Base-by-base conservation (phyloP, 371 early-diverging fungal species). In the Coelomomyces lativittatus region DNA sequence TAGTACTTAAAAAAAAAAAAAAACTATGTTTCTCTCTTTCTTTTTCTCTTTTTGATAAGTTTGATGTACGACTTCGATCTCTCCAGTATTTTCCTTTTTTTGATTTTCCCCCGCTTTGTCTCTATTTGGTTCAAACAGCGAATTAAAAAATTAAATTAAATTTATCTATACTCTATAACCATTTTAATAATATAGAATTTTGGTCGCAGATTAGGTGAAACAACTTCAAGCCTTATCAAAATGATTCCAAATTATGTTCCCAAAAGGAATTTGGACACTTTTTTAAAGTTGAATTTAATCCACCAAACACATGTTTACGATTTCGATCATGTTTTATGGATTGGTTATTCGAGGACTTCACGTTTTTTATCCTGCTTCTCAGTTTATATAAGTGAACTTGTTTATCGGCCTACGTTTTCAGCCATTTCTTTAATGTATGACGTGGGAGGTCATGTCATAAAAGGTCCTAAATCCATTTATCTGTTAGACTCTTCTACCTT, bases 181-280 rank as follows among this genome's bases (percentile, higher is more conserved):
- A 7, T 35, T 14, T 14, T 27, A 2, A 60, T n/a, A n/a, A n/a
- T n/a, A n/a, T n/a, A n/a, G 28, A 56, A 58, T 19, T 54, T 57
- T 55, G 55, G 52, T 1, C 58, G 59, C 9, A 55, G 51, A 0
- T 52, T 53, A 3, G 60, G 60, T 24, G 44, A 49, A 8, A 56
- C 60, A 0, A 44, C 30, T 2, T 53, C 46, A 23, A 48, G 52
- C 33, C n/a, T 56, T 45, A 56, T 58, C 36, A 40, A 21, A 14
- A 23, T 15, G n/a, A 47, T 56, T 27, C n/a, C 29, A 0, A 37
- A 49, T 27, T 27, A 9, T 14, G n/a, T 34, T 31, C 26, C 23
- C 51, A 28, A 0, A 35, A 29, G 30, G 19, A 27, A 31, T 31
- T 47, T 47, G 11, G 32, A n/a, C 0, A 5, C 28, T 6, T 30